Conservation (phyloP, 441 rosid genomes). For the Populus hybrid region DNA sequence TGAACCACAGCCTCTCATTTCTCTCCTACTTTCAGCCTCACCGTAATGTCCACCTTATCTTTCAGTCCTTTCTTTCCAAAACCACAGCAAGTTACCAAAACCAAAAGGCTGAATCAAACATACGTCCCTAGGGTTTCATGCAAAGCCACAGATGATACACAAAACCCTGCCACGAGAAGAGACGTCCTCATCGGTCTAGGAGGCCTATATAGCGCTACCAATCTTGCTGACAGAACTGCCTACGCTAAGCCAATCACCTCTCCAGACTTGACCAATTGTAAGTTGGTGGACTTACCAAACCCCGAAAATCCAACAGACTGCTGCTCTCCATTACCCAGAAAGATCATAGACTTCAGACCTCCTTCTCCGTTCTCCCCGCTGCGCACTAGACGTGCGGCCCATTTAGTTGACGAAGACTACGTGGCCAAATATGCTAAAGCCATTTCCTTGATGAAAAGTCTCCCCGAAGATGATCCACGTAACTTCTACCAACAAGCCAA, state of each 20-base stretch:
- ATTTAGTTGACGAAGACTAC: constrained; percentile 35
- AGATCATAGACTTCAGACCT: constrained; percentile 40
- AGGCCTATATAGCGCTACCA: constrained; percentile 20
- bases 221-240: constrained; percentile 6
- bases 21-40: constrained; percentile 8
- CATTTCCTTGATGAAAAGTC: constrained; percentile 52
- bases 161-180: too few relatives aligned
- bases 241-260: constrained; percentile 36
- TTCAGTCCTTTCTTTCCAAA: constrained; percentile 9
- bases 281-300: neutral
- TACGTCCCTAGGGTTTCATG: neutral
- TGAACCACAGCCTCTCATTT: constrained; percentile 29
- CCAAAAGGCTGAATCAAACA: neutral
- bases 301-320: constrained; percentile 31
- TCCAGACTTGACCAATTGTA: constrained; percentile 38
- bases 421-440: constrained; percentile 49
- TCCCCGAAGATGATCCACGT: constrained; percentile 58
- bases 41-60: constrained; percentile 4
- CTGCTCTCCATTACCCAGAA: constrained; percentile 45
- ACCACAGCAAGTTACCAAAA: constrained; percentile 17
- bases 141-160: too few relatives aligned
- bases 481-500: constrained; percentile 57
- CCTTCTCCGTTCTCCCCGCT: constrained; percentile 25
- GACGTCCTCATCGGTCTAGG: too few relatives aligned
- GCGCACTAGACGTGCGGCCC: constrained; percentile 53